Conservation (phyloP, 139 green algal genomes). For the Eudorina sp. region DNA sequence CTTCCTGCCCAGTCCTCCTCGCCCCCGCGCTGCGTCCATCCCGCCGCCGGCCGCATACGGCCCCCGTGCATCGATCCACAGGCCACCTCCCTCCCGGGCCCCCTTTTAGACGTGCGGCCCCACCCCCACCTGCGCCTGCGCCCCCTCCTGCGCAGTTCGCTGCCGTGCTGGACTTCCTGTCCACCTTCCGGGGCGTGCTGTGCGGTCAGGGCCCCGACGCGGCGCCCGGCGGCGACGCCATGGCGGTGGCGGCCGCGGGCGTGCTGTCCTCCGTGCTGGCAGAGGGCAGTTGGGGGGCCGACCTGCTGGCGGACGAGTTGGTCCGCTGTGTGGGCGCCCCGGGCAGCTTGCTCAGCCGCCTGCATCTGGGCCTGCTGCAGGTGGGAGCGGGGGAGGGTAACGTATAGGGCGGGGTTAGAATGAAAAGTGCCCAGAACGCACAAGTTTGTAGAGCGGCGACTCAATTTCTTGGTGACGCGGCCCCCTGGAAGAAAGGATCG, state of each 20-base stretch:
- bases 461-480: too few species aligned
- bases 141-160: constrained; percentile 10
- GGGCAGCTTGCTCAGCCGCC: constrained; percentile 6
- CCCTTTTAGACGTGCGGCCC: background rate
- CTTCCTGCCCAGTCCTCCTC: too few species aligned
- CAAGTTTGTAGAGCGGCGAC: too few species aligned
- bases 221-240: background rate
- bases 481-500: too few species aligned
- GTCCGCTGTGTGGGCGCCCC: constrained; percentile 12
- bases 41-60: background rate
- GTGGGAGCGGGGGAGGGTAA: background rate
- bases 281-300: background rate
- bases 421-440: too few species aligned
- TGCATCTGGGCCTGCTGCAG: constrained; percentile 37
- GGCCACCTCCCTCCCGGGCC: background rate
- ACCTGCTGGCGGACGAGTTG: constrained; percentile 36
- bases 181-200: constrained; percentile 16
- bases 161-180: constrained; percentile 40
- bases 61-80: background rate
- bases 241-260: background rate
- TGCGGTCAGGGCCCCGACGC: background rate
- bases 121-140: background rate
- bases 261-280: constrained; percentile 1
- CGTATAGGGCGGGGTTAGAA: too few species aligned
- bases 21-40: background rate